These are phyloP conservation scores for Oehlia diaphana DNA, from an alignment of 192 early-diverging fungal species.

Conservation along the genomic window DNA sequence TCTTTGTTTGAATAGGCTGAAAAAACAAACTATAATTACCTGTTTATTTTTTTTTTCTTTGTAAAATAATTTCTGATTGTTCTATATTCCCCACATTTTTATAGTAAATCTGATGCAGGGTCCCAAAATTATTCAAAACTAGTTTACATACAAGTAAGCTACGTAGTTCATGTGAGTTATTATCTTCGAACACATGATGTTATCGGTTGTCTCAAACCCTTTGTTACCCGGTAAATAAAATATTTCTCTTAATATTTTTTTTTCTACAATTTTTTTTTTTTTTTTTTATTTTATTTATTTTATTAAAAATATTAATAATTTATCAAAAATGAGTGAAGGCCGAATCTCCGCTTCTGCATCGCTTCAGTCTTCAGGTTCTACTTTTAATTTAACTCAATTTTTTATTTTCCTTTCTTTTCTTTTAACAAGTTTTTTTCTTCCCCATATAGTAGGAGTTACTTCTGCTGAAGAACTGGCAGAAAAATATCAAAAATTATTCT, in stretches of 20 bases:
- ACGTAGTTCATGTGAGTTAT: background rate
- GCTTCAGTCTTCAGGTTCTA: slow-evolving; percentile 10
- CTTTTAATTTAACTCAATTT: background rate
- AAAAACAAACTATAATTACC: background rate
- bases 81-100: background rate
- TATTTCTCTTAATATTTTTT: background rate
- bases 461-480: slow-evolving; percentile 53
- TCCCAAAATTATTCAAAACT: background rate
- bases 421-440: background rate
- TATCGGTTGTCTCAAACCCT: background rate
- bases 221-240: background rate
- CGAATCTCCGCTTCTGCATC: background rate
- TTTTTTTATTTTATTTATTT: background rate
- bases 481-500: slow-evolving; percentile 56
- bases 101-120: background rate
- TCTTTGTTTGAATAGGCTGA: background rate
- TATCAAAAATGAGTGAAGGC: background rate
- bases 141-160: background rate
- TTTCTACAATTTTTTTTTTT: background rate
- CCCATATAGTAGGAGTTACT: slow-evolving; percentile 1
- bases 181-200: background rate
- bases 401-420: background rate
- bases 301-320: background rate
- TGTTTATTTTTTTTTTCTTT: background rate
- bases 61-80: background rate